Base-by-base conservation (phyloP, 352 stramenopile species). In the Pelagophyceae sp. region DNA sequence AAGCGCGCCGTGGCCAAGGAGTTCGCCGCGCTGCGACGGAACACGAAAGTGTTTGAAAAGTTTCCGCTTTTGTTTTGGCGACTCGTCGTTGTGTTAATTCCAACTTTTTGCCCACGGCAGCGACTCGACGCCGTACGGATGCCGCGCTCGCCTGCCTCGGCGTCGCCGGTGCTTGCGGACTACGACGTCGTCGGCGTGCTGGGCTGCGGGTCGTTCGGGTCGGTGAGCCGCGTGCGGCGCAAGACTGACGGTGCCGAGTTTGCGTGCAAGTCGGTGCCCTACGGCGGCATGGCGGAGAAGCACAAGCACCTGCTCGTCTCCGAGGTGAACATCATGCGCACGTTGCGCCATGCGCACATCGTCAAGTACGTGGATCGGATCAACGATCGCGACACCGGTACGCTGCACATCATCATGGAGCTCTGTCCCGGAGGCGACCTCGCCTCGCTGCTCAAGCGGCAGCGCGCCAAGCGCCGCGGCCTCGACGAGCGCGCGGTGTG, bases 301-400 rank as follows among this genome's bases (percentile, higher is more conserved):
- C 45, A 54, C 45, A 54, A 54, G 45, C 45, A 54, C 11, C 45
- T 23, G 45, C 45, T 54, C 11, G 45, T 67, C 15, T 11, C 58
- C 58, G 58, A 67, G 58, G 58, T 67, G 58, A 67, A 67, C 58
- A 67, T 67, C 58, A 67, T 67, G 58, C 58, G 58, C 58, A 27
- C 15, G 15, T 31, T 67, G 15, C 23, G 29, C 58, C 58, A 67
- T 15, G 5, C 5, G 5, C 58, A 67, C 58, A 31, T 67, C 58
- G 58, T 67, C 58, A n/a, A 33, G 58, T 67, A 67, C 58, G 58
- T 67, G 11, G 58, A 67, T 27, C 58, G 27, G 15, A 15, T 33
- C 23, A 31, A 31, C 58, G 58, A 67, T 27, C 58, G 58, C 58
- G 5, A 5, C 58, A 67, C 11, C 23, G 58, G 58, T 6, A 67